Base-by-base conservation (phyloP, 2,329 filamentous ascomycete species). In the Colletotrichum sp. region DNA sequence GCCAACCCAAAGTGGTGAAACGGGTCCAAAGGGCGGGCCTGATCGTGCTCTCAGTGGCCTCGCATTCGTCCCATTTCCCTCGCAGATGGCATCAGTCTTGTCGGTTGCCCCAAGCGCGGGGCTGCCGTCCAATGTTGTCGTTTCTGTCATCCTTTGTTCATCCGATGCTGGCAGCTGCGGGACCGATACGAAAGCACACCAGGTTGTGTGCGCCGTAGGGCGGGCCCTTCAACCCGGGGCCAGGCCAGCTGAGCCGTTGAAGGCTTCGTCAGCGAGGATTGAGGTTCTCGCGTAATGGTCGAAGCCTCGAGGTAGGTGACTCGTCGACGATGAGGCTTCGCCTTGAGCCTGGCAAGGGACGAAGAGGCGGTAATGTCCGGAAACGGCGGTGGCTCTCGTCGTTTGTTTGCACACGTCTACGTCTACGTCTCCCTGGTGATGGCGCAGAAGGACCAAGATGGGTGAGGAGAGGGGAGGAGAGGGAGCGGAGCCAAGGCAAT, bases 1-100 rank as follows among this genome's bases (percentile, higher is more conserved):
- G n/a, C 73, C 63, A 74, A 38, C 56, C 69, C 58, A 63, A 63
- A 71, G 64, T 71, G 71, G 74, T 74, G 74, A 74, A 65, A 74
- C 71, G 69, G 62, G 56, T 48, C 59, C 16, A 18, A 21, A 59
- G 34, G 28, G 71, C 48, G 71, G 73, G 63, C 38, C 61, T 67
- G 21, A 43, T 74, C 52, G 62, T 59, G 32, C 55, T 43, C 38
- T 48, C 28, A 61, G 14, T 55, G 69, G 63, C 16, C 56, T 67
- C 43, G 62, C 55, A 58, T 58, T 63, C 55, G 63, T 28, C 43
- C 69, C 34, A 48, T 73, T 67, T 32, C 32, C 30, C 43, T 43
- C 43, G 32, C 43, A 36, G 61, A 73, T 73, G 48, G 63, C 63
- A 75, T 72, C 69, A 58, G 36, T 63, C 61, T 28, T 21, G 26